Base-by-base conservation (phyloP, 495 filamentous ascomycete species). In the Penicillium maclennaniae region DNA sequence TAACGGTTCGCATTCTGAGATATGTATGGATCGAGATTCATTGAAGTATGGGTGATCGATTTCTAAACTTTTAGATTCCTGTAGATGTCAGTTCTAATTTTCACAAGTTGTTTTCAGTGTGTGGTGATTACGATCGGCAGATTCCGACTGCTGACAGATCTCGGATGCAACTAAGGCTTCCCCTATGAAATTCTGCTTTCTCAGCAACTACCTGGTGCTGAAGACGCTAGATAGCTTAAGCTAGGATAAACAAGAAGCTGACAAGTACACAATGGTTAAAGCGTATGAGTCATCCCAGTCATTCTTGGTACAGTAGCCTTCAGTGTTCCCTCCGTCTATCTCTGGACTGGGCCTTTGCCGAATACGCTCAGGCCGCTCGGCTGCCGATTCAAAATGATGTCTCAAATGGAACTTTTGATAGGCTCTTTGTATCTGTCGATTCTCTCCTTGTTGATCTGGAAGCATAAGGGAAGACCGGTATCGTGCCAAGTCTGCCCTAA, bases 381-480 rank as follows among this genome's bases (percentile, higher is more conserved):
- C 47, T 31, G 37, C 31, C 31, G 8, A 34, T 34, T 1, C 15
- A 34, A 34, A 12, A 10, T 12, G 31, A 14, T 25, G 31, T 19
- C 9, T 25, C 6, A 39, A 12, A 38, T 8, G 15, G 45, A 48
- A 16, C 16, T 23, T 15, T 26, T n/a, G 15, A n/a, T 23, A 6
- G 19, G 42, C 23, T 44, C 23, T 6, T 23, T 23, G 19, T n/a
- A 44, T 15, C 23, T 44, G 27, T 25, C 10, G 7, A 54, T 47
- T 17, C 51, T 54, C 12, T 34, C 51, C 4, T 40, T 47, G 12
- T 38, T 54, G n/a, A 47, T 43, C 14, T 50, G 53, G 42, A 55
- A 55, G 40, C 53, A 55, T 36, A 50, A 47, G 15, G 53, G 53
- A 23, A 55, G 47, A n/a, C 46, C 53, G 6, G 53, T 55, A 19